These are phyloP conservation scores for Wickerhamiella sorbophila DNA, from an alignment of 805 yeast species.

Conservation along the genomic window DNA sequence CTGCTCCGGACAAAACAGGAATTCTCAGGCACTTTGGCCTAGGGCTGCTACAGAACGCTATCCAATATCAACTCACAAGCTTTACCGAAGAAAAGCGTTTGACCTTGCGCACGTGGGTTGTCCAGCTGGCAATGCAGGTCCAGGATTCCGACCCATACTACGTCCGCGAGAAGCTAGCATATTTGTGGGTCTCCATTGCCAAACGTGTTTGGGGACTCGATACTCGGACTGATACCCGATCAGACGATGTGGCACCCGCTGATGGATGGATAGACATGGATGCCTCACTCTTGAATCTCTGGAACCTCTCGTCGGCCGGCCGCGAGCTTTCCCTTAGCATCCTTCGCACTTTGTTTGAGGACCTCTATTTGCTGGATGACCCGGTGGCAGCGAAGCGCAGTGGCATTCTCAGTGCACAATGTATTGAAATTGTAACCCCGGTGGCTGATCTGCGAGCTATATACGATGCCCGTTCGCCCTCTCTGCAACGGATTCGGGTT, in stretches of 20 bases:
- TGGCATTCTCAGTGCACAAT: slow-evolving; percentile 60
- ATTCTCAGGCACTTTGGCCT: slow-evolving; percentile 86
- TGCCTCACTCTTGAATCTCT: slow-evolving; percentile 50
- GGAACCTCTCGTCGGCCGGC: slow-evolving; percentile 50
- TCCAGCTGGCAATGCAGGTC: slow-evolving; percentile 55
- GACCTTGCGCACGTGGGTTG: slow-evolving; percentile 71
- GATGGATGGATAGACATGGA: slow-evolving; percentile 85
- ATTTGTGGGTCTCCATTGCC: slow-evolving; percentile 81
- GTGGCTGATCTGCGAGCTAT: slow-evolving; percentile 43
- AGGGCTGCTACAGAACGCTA: slow-evolving; percentile 60
- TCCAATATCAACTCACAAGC: slow-evolving; percentile 37
- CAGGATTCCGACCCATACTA: slow-evolving; percentile 68
- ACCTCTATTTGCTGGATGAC: slow-evolving; percentile 81
- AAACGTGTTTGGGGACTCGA: slow-evolving; percentile 78
- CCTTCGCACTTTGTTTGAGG: slow-evolving; percentile 80
- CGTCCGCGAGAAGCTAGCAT: slow-evolving; percentile 77
- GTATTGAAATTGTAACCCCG: slow-evolving; percentile 73
- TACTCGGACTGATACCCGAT: slow-evolving; percentile 6
- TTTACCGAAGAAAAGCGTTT: slow-evolving; percentile 45
- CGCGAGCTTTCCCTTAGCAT: slow-evolving; percentile 69
- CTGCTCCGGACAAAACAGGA: slow-evolving; percentile 44
- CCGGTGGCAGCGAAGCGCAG: slow-evolving; percentile 74
- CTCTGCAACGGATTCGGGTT: slow-evolving; percentile 45
- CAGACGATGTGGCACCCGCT: slow-evolving; percentile 22
- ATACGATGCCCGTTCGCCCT: slow-evolving; percentile 53